Percentiles rank a stretch among this genome's conserved stretches.
These are phyloP conservation scores for Schizochytrium sp. DNA, from an alignment of 108 stramenopile genomes.

Conservation along the genomic window DNA sequence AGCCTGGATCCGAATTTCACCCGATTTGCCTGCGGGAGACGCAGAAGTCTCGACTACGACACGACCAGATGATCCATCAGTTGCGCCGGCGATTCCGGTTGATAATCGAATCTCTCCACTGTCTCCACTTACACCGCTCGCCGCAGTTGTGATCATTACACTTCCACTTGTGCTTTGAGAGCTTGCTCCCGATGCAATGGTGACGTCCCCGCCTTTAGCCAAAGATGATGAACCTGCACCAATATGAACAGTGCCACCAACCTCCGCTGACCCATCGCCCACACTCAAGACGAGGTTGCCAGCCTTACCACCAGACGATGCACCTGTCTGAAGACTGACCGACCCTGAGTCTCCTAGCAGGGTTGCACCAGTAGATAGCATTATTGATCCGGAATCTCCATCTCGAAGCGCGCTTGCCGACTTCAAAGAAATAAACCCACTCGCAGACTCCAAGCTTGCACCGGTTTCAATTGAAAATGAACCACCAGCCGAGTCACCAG, in stretches of 20 bases:
- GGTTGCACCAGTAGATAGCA: not conserved
- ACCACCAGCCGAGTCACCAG: slow-evolving; percentile 8
- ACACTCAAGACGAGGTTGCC: slow-evolving; percentile 69
- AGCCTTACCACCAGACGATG: slow-evolving; percentile 14
- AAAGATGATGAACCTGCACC: slow-evolving; percentile 61
- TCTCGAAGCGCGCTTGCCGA: not conserved
- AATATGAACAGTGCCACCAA: slow-evolving; percentile 70
- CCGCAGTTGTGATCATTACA: slow-evolving; percentile 55
- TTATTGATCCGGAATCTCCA: not conserved
- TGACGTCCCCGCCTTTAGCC: not conserved
- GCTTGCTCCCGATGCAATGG: not conserved
- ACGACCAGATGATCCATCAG: slow-evolving; percentile 65
- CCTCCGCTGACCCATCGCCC: slow-evolving; percentile 64
- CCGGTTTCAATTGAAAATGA: not conserved
- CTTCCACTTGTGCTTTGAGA: not conserved
- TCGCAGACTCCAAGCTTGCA: not conserved
- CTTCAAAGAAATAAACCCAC: not conserved
- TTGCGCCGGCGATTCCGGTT: slow-evolving; percentile 66
- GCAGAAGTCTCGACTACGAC: slow-evolving; percentile 66
- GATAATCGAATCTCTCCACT: slow-evolving; percentile 66
- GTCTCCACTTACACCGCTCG: slow-evolving; percentile 65
- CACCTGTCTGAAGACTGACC: slow-evolving; percentile 64
- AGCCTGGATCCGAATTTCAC: not conserved
- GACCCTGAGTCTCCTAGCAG: not conserved
- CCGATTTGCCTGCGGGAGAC: slow-evolving; percentile 49